phyloP scores from a whole-genome alignment of 805 yeast species.

The Candida germanica region DNA sequence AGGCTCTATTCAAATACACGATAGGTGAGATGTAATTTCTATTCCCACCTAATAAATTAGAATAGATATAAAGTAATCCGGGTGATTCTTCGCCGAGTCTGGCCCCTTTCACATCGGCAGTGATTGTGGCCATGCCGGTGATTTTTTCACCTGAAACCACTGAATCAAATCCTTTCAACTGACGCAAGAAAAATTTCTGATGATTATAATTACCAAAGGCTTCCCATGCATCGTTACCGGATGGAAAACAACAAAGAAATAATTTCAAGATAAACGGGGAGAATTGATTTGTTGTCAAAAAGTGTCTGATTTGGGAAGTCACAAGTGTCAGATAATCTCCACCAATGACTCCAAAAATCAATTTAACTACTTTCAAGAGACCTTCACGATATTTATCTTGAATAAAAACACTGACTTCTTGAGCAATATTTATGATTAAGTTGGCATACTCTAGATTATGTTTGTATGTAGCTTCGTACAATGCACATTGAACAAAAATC shows the following conservation, averaged over 20 bases:
- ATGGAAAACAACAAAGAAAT: conserved; percentile 63
- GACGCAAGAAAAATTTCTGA: conserved; percentile 87
- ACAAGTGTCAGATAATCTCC: conserved; percentile 51
- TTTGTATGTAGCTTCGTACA: conserved; percentile 60
- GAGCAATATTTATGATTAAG: conserved; percentile 66
- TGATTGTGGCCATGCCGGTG: conserved; percentile 76
- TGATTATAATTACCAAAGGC: conserved; percentile 74
- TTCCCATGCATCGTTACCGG: conserved; percentile 58
- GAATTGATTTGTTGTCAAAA: conserved; percentile 72
- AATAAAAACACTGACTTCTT: conserved; percentile 72
- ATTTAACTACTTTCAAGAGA: conserved; percentile 59
- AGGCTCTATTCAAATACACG: conserved; percentile 71
- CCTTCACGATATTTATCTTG: conserved; percentile 60
- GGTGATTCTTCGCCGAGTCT: conserved; percentile 48
- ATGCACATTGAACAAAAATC: conserved; percentile 74
- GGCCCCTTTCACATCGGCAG: conserved; percentile 47
- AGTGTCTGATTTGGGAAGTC: conserved; percentile 56
- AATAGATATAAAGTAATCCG: conserved; percentile 73
- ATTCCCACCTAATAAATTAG: conserved; percentile 75
- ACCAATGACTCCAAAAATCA: conserved; percentile 51
- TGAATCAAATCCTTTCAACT: conserved; percentile 84
- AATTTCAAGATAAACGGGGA: conserved; percentile 63
- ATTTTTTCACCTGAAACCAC: conserved; percentile 50
- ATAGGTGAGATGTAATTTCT: conserved; percentile 80
- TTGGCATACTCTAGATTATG: conserved; percentile 56